Evolutionary conservation across 140 eudicot species (phyloP), one percentile per base, ranked within the genome.

Genomic region (Oenanthe javanica): DNA sequence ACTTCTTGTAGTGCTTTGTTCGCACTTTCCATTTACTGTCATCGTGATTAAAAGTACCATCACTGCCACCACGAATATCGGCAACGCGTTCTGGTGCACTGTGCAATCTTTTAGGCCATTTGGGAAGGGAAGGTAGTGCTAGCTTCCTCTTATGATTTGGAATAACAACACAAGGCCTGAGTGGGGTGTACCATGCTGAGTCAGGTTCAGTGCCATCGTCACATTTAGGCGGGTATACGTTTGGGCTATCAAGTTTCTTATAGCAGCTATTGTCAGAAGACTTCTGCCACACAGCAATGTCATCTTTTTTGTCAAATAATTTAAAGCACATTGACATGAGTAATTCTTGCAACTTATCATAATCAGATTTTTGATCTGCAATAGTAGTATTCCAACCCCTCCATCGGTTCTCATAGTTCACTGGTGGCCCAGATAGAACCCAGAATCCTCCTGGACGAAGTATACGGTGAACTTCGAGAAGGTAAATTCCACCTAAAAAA

Each of bases 401-500:
- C 89, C 87, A 92, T 77, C 89, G 76, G 21, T 81, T 92, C 78
- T 83, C 80, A 92, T 96, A 92, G 15, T 84, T 73, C 79, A 95
- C 93, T 0, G 99, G 99, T 4, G 99, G 99, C 8, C 99, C 99
- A 1, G 99, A 95, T 31, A 95, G 91, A 86, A 95, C 88, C 99
- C 99, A 95, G 75, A 90, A 95, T 67, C 99, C 99, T 15, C 99
- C 99, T 0, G 99, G 99, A 70, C 99, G 81, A 71, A 95, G 91
- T 78, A 95, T 84, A 45, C 99, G 86, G 59, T 95, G 97, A 67
- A 95, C 99, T 82, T 95, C 99, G 63, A 86, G 84, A 88, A 95
- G 85, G 91, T 90, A 95, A 3, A 86, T 85, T 6, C 99, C 99
- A 83, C 88, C 99, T 95, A 4, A 69, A 27, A 69, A 9, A 36